Evolutionary conservation across 768 basidiomycete species (phyloP).

Genomic region (Pisolithus albus): DNA sequence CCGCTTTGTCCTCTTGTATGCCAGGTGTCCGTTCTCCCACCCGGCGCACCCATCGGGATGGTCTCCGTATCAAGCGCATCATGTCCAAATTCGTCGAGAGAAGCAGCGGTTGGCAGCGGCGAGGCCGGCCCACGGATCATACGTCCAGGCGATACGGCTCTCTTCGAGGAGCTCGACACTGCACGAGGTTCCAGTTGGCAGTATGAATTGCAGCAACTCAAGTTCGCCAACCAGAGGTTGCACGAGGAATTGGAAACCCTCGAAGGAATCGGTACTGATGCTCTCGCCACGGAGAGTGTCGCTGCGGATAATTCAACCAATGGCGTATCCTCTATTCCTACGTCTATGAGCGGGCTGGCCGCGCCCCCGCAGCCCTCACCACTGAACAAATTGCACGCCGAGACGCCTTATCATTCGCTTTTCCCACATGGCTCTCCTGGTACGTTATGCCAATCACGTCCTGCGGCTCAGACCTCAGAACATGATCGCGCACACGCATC

Average conservation of each 20-base stretch:
- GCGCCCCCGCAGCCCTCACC: neutral
- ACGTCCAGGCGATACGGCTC: slow-evolving; percentile 28
- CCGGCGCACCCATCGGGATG: neutral
- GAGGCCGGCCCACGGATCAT: slow-evolving; percentile 2
- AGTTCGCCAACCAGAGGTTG: slow-evolving; percentile 61
- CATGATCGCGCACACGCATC: neutral
- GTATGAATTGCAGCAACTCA: slow-evolving; percentile 83
- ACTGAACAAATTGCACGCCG: neutral
- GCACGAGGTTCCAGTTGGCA: slow-evolving; percentile 80
- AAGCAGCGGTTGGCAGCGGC: neutral
- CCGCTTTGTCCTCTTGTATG: slow-evolving; percentile 24
- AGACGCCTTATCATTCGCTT: neutral
- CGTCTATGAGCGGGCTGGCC: neutral
- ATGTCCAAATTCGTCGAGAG: neutral
- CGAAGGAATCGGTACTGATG: slow-evolving; percentile 19
- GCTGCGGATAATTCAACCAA: neutral
- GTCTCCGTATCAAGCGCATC: neutral
- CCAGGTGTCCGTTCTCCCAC: slow-evolving; percentile 20
- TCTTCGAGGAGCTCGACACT: slow-evolving; percentile 71
- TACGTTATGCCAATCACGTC: slow-evolving; percentile 1
- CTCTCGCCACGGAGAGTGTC: neutral
- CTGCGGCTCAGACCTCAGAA: neutral
- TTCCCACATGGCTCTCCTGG: slow-evolving; percentile 1
- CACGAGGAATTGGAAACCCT: slow-evolving; percentile 48
- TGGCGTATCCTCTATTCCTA: neutral